These are phyloP conservation scores for Phytophthora pinifolia DNA, from an alignment of 352 stramenopile genomes.

Conservation along the genomic window DNA sequence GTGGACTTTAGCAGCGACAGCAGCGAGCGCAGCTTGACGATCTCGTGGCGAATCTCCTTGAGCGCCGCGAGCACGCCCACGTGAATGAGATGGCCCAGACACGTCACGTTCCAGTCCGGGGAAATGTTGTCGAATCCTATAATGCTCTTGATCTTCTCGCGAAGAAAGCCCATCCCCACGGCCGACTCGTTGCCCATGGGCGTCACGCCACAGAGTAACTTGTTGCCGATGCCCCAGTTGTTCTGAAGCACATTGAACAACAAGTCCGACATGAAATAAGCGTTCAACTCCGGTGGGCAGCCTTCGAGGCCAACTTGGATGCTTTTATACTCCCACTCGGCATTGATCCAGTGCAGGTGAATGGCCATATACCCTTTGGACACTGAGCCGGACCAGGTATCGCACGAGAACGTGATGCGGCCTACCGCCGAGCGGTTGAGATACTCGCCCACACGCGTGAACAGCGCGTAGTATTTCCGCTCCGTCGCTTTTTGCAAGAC, in stretches of 20 bases:
- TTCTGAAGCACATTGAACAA: slow-evolving; percentile 81
- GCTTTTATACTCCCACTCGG: slow-evolving; percentile 84
- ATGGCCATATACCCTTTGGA: slow-evolving; percentile 78
- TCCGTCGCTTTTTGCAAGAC: slow-evolving; percentile 67
- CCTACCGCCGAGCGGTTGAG: slow-evolving; percentile 70
- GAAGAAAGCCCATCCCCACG: slow-evolving; percentile 74
- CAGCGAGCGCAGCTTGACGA: slow-evolving; percentile 75
- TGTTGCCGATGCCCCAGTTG: slow-evolving; percentile 73
- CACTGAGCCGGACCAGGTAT: slow-evolving; percentile 72
- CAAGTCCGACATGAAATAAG: slow-evolving; percentile 80
- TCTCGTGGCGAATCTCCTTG: slow-evolving; percentile 72
- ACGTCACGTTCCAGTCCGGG: slow-evolving; percentile 74
- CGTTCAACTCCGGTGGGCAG: slow-evolving; percentile 64
- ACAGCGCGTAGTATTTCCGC: slow-evolving; percentile 71
- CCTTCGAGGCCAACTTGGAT: slow-evolving; percentile 77
- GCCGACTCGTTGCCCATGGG: slow-evolving; percentile 58
- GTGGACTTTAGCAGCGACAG: slow-evolving; percentile 71
- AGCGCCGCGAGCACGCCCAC: slow-evolving; percentile 59
- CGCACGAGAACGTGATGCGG: slow-evolving; percentile 75
- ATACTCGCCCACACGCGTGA: slow-evolving; percentile 72
- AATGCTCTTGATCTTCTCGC: slow-evolving; percentile 78
- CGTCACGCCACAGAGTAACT: slow-evolving; percentile 71
- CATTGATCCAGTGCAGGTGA: slow-evolving; percentile 83
- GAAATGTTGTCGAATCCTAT: slow-evolving; percentile 78
- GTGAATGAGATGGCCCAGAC: slow-evolving; percentile 74